Base-by-base conservation (phyloP, 192 early-diverging fungal species). In the Coemansia sp. region DNA sequence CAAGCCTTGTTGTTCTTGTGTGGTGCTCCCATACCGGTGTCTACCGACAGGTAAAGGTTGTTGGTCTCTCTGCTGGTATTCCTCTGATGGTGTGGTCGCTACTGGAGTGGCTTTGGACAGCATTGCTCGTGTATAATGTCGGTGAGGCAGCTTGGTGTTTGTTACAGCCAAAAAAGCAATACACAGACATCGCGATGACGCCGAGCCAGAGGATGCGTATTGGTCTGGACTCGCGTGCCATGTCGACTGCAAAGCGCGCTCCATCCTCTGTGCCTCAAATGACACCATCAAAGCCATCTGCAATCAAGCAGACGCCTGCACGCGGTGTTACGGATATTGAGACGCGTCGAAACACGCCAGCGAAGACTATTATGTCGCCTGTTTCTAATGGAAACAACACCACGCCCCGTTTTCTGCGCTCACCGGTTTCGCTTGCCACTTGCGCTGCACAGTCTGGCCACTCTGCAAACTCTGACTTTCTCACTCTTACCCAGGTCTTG, bases 141-240 rank as follows among this genome's bases (percentile, higher is more conserved):
- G 69, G 71, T 46, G 84, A 85, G 63, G 72, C 78, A 0, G 63
- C 69, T 35, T 85, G 84, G 84, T 53, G 26, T 16, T 57, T 85
- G 63, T 26, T 85, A 18, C 72, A 77, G 60, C 77, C 77, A n/a
- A 60, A 71, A 34, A 60, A 62, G 26, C 67, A 76, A 39, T 77
- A 84, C 45, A 35, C 71, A 1, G 67, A 73, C 12, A 33, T 67
- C 10, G 70, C 73, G 5, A 73, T 84, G 73, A 79, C 73, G 16
- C 64, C 76, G 23, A 64, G 26, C 15, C 83, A 81, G 66, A 55
- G 83, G 11, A 36, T 72, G 65, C 69, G 76, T 51, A 62, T 77
- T n/a, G 77, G 77, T 1, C 69, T 85, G 14, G 78, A 81, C 58
- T 43, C 70, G 10, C 36, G 34, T 16, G 64, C 58, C 11, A 35